Conservation (phyloP, 2,329 filamentous ascomycete species). For the Epichloe brachyelytri region DNA sequence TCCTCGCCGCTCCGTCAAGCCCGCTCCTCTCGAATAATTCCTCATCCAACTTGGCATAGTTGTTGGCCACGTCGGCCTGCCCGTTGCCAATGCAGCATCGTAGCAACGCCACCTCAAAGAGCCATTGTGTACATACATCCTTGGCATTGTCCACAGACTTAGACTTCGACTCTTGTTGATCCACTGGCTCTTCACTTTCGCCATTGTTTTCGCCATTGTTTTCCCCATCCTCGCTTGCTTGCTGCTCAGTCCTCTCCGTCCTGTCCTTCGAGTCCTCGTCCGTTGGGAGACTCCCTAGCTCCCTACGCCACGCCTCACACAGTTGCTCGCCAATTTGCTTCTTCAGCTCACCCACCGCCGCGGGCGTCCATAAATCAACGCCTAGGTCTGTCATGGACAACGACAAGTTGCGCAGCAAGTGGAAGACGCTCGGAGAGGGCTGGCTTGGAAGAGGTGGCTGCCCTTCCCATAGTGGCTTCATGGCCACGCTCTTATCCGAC, state of each 20-base stretch:
- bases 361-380: conserved; percentile 67
- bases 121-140: conserved; percentile 45
- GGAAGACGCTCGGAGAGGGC: conserved; percentile 63
- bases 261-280: conserved; percentile 7
- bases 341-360: conserved; percentile 53
- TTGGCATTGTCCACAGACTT: conserved; percentile 15
- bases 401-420: conserved; percentile 53
- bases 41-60: conserved; percentile 32
- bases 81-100: conserved; percentile 29
- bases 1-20: conserved; percentile 33
- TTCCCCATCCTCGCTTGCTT: neutral
- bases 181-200: neutral
- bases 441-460: conserved; percentile 61
- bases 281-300: conserved; percentile 20
- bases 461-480: conserved; percentile 69
- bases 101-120: conserved; percentile 46
- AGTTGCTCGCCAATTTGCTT: conserved; percentile 38
- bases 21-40: conserved; percentile 31
- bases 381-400: conserved; percentile 57
- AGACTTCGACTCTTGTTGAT: neutral
- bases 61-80: conserved; percentile 11
- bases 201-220: neutral
- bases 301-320: conserved; percentile 31
- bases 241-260: conserved; percentile 6
- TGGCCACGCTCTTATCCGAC: conserved; percentile 37